phyloP scores from a whole-genome alignment of 2,329 filamentous ascomycete genomes.

The Aspergillus aculeatinus region DNA sequence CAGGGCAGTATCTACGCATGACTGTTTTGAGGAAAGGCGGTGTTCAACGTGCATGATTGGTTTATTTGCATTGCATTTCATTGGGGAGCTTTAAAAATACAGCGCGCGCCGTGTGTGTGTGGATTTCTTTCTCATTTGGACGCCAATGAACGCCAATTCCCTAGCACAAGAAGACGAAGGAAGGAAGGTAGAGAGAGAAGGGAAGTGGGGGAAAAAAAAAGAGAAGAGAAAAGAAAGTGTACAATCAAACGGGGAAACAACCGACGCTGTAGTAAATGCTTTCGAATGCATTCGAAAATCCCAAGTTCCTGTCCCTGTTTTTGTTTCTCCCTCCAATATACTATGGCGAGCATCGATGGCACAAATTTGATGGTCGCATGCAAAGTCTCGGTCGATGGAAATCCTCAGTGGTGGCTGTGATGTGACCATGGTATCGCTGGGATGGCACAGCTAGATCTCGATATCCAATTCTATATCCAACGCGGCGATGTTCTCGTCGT shows the following conservation, averaged over 20 bases:
- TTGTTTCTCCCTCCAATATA: not conserved
- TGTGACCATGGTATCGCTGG: not conserved
- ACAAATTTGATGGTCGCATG: no score
- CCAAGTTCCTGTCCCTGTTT: not conserved
- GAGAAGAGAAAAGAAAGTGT: not conserved
- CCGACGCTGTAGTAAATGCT: constrained; percentile 13
- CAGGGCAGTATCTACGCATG: no score
- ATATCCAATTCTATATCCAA: constrained; percentile 91
- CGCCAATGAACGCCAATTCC: constrained; percentile 18
- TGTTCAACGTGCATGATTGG: not conserved
- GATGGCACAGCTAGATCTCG: constrained; percentile 60
- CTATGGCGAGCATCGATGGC: not conserved
- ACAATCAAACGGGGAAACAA: not conserved
- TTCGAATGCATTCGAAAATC: not conserved
- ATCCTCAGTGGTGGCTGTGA: not conserved
- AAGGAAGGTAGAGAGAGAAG: constrained; percentile 1
- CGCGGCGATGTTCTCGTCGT: constrained; percentile 87
- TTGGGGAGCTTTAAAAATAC: constrained; percentile 8
- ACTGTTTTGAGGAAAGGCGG: no score
- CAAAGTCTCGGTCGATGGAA: not conserved
- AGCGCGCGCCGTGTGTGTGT: constrained; percentile 3
- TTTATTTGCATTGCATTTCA: not conserved
- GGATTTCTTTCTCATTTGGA: not conserved
- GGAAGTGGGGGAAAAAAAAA: not conserved
- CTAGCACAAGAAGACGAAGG: not conserved